These are phyloP conservation scores for Pulveroboletus sp. DNA, from an alignment of 1,284 basidiomycete species.

Conservation along the genomic window DNA sequence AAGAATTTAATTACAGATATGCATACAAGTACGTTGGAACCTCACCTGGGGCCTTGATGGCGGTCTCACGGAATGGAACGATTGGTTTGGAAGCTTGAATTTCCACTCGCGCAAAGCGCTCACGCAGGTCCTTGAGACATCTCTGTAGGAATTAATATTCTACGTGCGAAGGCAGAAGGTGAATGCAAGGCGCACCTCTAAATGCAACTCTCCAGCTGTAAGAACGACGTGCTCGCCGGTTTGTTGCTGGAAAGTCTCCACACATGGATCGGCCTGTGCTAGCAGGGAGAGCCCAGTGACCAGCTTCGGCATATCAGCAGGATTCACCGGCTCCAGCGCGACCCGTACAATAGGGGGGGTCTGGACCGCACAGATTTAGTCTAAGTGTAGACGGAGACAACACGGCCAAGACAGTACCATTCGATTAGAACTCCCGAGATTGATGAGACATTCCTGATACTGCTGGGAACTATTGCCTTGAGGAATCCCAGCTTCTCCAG, in stretches of 20 bases:
- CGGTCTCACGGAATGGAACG: conserved; percentile 97
- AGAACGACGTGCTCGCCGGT: conserved; percentile 98
- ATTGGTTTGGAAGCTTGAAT: conserved; percentile 95
- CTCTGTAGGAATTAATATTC: conserved; percentile 51
- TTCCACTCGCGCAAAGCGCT: conserved; percentile 91
- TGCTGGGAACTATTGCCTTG: conserved; percentile 40
- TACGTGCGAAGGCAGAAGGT: not conserved
- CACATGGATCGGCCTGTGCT: conserved; percentile 96
- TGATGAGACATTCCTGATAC: conserved; percentile 65
- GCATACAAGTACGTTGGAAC: conserved; percentile 1
- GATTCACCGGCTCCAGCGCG: conserved; percentile 86
- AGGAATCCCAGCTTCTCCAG: conserved; percentile 46
- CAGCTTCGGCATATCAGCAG: conserved; percentile 93
- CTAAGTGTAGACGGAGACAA: not conserved
- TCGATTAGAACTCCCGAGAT: conserved; percentile 78
- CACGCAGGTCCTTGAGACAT: conserved; percentile 92
- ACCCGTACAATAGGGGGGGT: conserved; percentile 92
- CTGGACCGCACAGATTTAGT: conserved; percentile 41
- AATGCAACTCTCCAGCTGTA: conserved; percentile 93
- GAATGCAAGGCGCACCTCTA: conserved; percentile 64
- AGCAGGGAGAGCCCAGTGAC: conserved; percentile 87
- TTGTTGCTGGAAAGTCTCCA: conserved; percentile 95
- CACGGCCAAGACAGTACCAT: conserved; percentile 47
- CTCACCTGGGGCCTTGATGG: conserved; percentile 74
- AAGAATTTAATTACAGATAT: conserved; percentile 17